Base-by-base conservation (phyloP, 805 yeast species). In the Tetrapisispora nanseiensis region DNA sequence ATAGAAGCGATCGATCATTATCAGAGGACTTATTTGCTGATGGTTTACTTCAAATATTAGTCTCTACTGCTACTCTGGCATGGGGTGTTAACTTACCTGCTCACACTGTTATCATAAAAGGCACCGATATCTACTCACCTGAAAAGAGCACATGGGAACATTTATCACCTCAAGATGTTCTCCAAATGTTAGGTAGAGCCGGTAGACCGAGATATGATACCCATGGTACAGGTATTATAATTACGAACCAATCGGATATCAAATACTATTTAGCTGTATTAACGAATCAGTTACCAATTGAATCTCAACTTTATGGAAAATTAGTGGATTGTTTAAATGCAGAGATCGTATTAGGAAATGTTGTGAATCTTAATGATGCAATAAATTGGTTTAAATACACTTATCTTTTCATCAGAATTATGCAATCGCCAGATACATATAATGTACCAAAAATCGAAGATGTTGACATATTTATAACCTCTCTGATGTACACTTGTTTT, bases 61-160 rank as follows among this genome's bases (percentile, higher is more conserved):
- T 89, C 1, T 86, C 94, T 0, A 87, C 97, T 2, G 95, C 96
- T 0, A 87, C 97, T 0, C 72, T 87, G 46, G 96, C 97, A 0
- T 87, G 97, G 97, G 97, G 97, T 72, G 96, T 87, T 26, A 87
- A 87, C 57, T 69, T 87, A 43, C 97, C 97, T 2, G 96, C 96
- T 0, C 96, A 89, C 55, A 86, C 96, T 0, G 97, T 87, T 24
- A 80, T 87, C 22, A 84, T 87, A 47, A 86, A 86, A 55, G 97
- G 97, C 0, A 90, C 98, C 0, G 95, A 86, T 54, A 80, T 87
- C 0, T 92, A 94, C 54, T 82, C 92, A 5, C 97, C 99, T 0
- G 92, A 83, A 48, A 76, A 75, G 47, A 95, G 97, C 42, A 65
- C 75, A 6, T 90, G 97, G 97, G 78, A 78, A 2, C 92, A 85